These are phyloP conservation scores for Millerozyma acaciae DNA, from an alignment of 805 yeast genomes.

Conservation along the genomic window DNA sequence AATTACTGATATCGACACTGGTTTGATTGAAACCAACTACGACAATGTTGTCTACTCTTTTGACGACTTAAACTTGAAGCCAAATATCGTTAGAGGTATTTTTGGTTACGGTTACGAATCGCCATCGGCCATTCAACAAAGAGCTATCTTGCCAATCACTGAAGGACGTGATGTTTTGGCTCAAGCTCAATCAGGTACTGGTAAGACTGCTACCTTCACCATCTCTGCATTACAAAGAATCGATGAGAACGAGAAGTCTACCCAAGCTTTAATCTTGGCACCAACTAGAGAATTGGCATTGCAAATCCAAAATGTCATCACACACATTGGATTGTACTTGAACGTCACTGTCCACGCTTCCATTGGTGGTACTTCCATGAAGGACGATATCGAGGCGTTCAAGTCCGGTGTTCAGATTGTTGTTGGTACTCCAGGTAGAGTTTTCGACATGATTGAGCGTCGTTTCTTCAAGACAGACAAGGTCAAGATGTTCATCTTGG, in stretches of 20 bases:
- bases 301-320: conserved; percentile 92
- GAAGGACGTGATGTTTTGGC: conserved; percentile 71
- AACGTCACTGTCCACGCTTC: conserved; percentile 92
- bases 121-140: conserved; percentile 78
- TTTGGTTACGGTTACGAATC: conserved; percentile 78
- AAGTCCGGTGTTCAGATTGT: conserved; percentile 86
- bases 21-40: conserved; percentile 89
- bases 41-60: conserved; percentile 76
- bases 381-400: conserved; percentile 83
- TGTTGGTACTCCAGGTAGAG: conserved; percentile 98
- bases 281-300: conserved; percentile 97
- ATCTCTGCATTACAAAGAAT: conserved; percentile 71
- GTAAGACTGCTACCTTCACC: conserved; percentile 85
- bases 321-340: conserved; percentile 87
- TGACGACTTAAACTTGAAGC: conserved; percentile 73
- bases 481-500: conserved; percentile 91
- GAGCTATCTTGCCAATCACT: conserved; percentile 77
- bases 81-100: conserved; percentile 70
- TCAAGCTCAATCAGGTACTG: conserved; percentile 88
- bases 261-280: conserved; percentile 92
- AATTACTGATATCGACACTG: conserved; percentile 75
- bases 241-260: conserved; percentile 65
- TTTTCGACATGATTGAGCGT: conserved; percentile 91
- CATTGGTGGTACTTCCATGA: conserved; percentile 92
- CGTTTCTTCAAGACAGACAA: conserved; percentile 76